Evolutionary conservation across 2,329 filamentous ascomycete species (phyloP).

Genomic region (Oidium heveae): DNA sequence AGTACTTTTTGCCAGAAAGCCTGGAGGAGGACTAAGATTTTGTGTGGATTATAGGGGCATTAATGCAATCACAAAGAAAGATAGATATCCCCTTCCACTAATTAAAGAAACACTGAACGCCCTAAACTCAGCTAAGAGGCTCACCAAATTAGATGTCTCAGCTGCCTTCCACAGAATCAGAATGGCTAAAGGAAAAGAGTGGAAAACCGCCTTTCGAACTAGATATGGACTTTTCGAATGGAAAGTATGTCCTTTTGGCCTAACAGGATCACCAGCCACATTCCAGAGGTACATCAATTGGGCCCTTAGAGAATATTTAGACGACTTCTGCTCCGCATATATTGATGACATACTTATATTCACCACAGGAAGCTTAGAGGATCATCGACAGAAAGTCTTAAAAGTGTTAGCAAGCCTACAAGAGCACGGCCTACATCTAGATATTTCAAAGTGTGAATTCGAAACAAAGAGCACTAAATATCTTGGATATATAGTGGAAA

Average conservation of each 20-base stretch:
- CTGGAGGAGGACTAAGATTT: no score
- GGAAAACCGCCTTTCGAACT: not conserved
- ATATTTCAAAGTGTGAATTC: slow-evolving; percentile 3
- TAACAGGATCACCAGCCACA: not conserved
- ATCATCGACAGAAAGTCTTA: slow-evolving; percentile 1
- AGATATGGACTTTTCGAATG: slow-evolving; percentile 1
- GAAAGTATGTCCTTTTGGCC: slow-evolving; percentile 1
- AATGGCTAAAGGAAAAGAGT: not conserved
- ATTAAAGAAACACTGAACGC: not conserved
- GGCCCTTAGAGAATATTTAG: no score
- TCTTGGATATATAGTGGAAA: not conserved
- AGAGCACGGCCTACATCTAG: not conserved
- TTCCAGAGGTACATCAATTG: slow-evolving; percentile 2
- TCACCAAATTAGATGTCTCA: not conserved
- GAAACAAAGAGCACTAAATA: no score
- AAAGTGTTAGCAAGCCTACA: slow-evolving; percentile 1
- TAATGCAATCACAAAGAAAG: no score
- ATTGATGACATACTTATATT: slow-evolving; percentile 3
- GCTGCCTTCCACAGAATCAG: not conserved
- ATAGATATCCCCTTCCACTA: no score
- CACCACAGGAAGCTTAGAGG: not conserved
- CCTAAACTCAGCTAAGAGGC: not conserved
- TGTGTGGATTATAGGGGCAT: no score
- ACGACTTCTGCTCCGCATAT: not conserved
- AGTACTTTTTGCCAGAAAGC: not conserved